Evolutionary conservation across 139 green algal genomes (phyloP), one percentile per base, ranked within the genome.

Genomic region (Chlamydomonas urium): DNA sequence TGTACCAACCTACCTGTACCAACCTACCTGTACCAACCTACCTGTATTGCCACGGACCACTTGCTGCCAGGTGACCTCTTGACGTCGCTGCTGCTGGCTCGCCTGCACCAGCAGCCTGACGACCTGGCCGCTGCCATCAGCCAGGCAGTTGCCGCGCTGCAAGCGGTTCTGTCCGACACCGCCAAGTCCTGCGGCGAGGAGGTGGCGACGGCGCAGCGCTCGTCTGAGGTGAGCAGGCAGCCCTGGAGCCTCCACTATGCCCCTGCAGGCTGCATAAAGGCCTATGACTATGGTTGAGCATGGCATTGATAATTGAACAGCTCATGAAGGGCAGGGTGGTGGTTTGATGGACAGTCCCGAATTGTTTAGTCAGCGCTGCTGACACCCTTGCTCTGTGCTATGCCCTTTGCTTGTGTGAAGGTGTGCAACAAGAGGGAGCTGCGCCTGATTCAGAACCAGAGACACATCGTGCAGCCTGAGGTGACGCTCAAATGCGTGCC

Each of bases 51-150:
- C n/a, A n/a, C n/a, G n/a, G n/a, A n/a, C n/a, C n/a, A n/a, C n/a
- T 56, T 56, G 17, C 21, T 17, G 17, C 21, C 84, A 90, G 84
- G 87, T 1, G 88, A 94, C 75, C 69, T 94, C 35, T 70, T 93
- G 32, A 71, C 85, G 0, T 84, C 84, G 37, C 79, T 96, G 72
- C 79, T 94, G 62, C 82, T 96, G 47, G 86, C 76, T 23, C 88
- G 83, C 71, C 67, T 83, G 61, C 63, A 88, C 66, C 72, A 81
- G 28, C 75, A 87, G 17, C 86, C 87, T 2, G 76, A 69, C 1
- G 68, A 90, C 59, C 69, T 95, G 71, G 71, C 76, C 19, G 8
- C 56, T 1, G 91, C 88, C 0, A 68, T 95, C 38, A 85, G 93
- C 71, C 58, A 78, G 58, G 86, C 91, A 8, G 71, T 93, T 8